Evolutionary conservation across 2,329 filamentous ascomycete species (phyloP), one percentile per base, ranked within the genome.

Genomic region (Stenocarpella maydis): DNA sequence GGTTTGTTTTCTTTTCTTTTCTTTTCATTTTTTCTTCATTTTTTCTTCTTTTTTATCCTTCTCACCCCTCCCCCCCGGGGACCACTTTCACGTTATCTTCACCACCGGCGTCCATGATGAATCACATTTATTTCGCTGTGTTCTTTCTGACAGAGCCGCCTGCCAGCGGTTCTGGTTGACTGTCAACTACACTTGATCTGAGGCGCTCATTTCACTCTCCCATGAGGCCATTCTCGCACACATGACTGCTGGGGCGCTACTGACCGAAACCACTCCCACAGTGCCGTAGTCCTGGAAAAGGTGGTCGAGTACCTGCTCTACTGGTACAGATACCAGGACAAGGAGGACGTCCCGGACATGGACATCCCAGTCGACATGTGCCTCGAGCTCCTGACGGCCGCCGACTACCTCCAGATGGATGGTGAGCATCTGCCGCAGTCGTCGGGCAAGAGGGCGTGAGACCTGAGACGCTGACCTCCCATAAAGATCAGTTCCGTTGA

Each of bases 281-380:
- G 91, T 80, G 91, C 89, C 72, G 83, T 91, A 65, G 87, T 94
- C 7, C 87, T 95, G 3, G 92, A 95, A 78, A 94, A 93, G 77
- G 90, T 95, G 39, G 92, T 90, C 78, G 91, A 95, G 80, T 95
- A 95, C 80, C 90, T 94, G 72, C 92, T 94, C 77, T 95, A 94
- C 82, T 92, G 92, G 83, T 90, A 94, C 80, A 91, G 90, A 75
- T 86, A 93, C 80, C 86, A 86, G 64, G 87, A 93, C 73, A 84
- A 84, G 73, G 89, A 91, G 74, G 90, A 94, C 74, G 91, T 94
- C 24, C 89, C 91, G 5, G 92, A 95, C 76, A 91, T 94, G 89
- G 91, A 94, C 19, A 91, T 95, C 69, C 92, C 92, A 15, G 88
- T 92, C 37, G 92, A 95, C 81, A 82, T 95, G 61, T 94, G 92